A percentile compares a stretch with the other conserved stretches of the same genome.
Conservation (phyloP, 148 eudicot species). For the Vaccinium darrowii region DNA sequence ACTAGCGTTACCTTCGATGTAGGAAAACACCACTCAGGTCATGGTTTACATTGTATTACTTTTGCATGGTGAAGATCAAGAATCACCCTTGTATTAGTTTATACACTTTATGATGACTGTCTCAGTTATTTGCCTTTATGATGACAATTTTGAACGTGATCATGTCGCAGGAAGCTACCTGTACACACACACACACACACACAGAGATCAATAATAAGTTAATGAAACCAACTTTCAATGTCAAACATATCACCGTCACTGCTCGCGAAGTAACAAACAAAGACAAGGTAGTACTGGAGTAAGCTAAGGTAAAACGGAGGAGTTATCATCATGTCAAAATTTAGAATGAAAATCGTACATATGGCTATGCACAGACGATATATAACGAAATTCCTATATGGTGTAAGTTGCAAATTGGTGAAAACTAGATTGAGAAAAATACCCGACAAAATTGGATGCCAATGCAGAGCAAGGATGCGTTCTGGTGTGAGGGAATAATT, state of each 20-base stretch:
- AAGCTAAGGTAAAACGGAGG: neutral
- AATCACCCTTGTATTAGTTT: constrained; percentile 1
- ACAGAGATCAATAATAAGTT: neutral
- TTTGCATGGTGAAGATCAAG: neutral
- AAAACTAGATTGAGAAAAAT: neutral
- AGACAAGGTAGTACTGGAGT: neutral
- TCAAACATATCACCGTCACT: neutral
- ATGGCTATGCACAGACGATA: neutral
- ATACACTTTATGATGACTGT: no score
- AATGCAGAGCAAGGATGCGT: neutral
- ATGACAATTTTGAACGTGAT: neutral
- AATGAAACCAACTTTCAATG: no score
- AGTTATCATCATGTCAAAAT: neutral
- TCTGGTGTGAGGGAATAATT: neutral
- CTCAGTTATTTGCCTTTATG: neutral
- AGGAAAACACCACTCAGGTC: neutral
- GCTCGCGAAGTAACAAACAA: neutral
- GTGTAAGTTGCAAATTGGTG: neutral
- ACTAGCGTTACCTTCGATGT: neutral
- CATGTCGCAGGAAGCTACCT: neutral
- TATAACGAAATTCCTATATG: neutral
- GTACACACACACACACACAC: neutral
- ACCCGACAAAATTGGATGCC: constrained; percentile 9
- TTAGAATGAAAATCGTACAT: no score
- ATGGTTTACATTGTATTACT: neutral